Conservation (phyloP, 1,284 basidiomycete genomes). For the Pisolithus thermaeus region DNA sequence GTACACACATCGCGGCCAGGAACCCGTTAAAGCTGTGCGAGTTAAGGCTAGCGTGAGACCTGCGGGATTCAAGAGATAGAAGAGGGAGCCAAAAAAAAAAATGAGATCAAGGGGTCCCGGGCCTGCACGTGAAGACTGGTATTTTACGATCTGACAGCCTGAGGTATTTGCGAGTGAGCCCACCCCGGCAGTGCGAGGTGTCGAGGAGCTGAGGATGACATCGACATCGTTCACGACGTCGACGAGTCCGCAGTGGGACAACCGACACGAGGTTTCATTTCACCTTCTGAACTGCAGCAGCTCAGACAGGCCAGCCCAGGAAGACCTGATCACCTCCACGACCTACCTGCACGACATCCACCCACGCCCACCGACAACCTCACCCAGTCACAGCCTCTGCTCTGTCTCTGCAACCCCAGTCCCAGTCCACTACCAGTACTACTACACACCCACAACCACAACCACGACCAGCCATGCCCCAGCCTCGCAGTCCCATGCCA, state of each 20-base stretch:
- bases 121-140: too few relatives aligned
- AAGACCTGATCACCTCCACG: constrained; percentile 27
- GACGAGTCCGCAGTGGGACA: constrained; percentile 44
- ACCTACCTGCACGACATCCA: constrained; percentile 27
- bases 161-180: background rate
- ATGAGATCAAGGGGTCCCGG: too few relatives aligned
- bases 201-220: constrained; percentile 13
- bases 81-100: too few relatives aligned
- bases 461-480: constrained; percentile 11
- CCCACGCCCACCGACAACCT: constrained; percentile 9
- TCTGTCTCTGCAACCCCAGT: constrained; percentile 12
- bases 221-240: constrained; percentile 14
- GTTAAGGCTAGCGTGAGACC: too few relatives aligned
- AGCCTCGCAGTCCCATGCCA: constrained; percentile 23
- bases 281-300: constrained; percentile 44
- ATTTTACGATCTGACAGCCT: too few relatives aligned
- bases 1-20: too few relatives aligned
- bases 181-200: background rate
- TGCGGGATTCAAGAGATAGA: too few relatives aligned
- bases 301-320: constrained; percentile 31
- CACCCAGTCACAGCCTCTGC: background rate
- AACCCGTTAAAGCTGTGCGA: too few relatives aligned
- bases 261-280: constrained; percentile 43
- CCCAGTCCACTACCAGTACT: constrained; percentile 5
- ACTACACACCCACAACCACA: constrained; percentile 14